Conservation (phyloP, 148 eudicot genomes). For the Rhododendron molle region DNA sequence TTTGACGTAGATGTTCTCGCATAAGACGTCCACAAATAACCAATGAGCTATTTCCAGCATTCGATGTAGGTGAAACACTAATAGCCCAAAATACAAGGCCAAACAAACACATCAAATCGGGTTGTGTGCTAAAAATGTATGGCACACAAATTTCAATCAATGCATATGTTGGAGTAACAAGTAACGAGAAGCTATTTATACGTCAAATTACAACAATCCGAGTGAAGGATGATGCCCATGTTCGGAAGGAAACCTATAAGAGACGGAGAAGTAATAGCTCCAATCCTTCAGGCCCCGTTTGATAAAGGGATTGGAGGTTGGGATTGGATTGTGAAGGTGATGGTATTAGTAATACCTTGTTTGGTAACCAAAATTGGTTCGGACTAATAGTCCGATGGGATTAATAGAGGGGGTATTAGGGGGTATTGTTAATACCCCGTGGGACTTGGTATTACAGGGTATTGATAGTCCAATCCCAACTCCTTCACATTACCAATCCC, state of each 20-base stretch:
- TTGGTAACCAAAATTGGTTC: too few relatives aligned
- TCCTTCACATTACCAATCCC: too few relatives aligned
- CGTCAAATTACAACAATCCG: background rate
- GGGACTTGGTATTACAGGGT: too few relatives aligned
- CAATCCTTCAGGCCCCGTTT: background rate
- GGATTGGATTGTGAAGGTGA: too few relatives aligned
- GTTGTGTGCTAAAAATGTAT: background rate
- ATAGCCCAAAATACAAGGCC: background rate
- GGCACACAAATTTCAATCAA: too few relatives aligned
- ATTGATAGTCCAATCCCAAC: too few relatives aligned
- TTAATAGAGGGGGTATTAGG: too few relatives aligned
- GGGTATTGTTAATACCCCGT: too few relatives aligned
- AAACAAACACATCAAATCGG: background rate
- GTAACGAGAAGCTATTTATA: background rate
- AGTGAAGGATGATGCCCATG: background rate
- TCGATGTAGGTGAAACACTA: background rate
- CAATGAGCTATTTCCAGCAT: background rate
- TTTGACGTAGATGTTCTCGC: background rate
- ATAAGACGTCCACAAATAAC: background rate
- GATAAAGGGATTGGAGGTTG: too few relatives aligned
- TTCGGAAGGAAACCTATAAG: background rate
- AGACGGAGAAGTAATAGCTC: too few relatives aligned
- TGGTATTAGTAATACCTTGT: too few relatives aligned
- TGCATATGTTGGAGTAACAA: background rate
- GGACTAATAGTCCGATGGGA: too few relatives aligned